phyloP scores from a whole-genome alignment of 768 basidiomycete species.

The Mycena floridula region DNA sequence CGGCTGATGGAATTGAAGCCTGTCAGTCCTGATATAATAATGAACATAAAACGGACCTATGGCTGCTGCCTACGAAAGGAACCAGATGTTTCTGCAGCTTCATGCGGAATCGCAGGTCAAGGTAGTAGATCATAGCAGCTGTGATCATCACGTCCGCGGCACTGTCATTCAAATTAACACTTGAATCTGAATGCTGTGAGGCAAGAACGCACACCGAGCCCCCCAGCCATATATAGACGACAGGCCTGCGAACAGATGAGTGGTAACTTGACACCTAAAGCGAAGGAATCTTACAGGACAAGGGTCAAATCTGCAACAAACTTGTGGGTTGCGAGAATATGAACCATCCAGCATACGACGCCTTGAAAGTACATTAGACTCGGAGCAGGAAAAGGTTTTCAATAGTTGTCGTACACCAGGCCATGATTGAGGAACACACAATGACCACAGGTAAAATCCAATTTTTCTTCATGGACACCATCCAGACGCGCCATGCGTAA shows the following conservation, averaged over 20 bases:
- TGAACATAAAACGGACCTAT: too few species aligned
- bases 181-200: too few species aligned
- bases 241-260: not conserved
- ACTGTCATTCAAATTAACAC: too few species aligned
- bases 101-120: conserved; percentile 1
- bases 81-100: not conserved
- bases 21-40: too few species aligned
- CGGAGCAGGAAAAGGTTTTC: too few species aligned
- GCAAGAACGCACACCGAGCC: conserved; percentile 1
- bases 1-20: too few species aligned
- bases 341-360: conserved; percentile 2
- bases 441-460: conserved; percentile 1
- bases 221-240: conserved; percentile 2
- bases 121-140: conserved; percentile 1
- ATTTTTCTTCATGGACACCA: conserved; percentile 2
- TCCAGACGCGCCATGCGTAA: conserved; percentile 5
- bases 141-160: conserved; percentile 4
- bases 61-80: too few species aligned
- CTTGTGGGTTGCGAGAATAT: not conserved
- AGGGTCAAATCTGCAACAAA: not conserved
- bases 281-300: not conserved
- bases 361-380: not conserved
- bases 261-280: not conserved
- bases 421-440: not conserved
- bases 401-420: not conserved